Conservation (phyloP, 176 grass and related monocot species). For the Bothriochloa decipiens region DNA sequence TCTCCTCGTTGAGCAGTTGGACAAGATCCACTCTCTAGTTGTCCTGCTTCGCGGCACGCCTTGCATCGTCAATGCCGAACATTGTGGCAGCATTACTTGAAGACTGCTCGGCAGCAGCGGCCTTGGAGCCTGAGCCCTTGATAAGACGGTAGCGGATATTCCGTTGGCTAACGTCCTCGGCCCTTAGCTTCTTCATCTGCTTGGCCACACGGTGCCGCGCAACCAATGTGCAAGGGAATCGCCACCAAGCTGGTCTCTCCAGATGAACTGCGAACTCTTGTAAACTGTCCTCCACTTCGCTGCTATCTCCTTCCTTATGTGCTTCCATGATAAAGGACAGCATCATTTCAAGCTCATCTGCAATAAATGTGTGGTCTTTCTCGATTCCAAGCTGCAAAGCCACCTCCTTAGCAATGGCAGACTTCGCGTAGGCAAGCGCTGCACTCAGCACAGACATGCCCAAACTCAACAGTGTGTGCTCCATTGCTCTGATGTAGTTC, state of each 20-base stretch:
- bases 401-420: not conserved
- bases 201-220: not conserved
- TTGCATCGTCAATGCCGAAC: not conserved
- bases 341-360: not conserved
- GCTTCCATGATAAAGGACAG: not conserved
- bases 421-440: not conserved
- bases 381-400: not conserved
- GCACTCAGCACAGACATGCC: not conserved
- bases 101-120: not conserved
- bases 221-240: not conserved
- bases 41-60: not conserved
- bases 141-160: not conserved
- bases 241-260: not conserved
- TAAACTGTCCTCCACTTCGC: not conserved
- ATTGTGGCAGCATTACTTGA: not conserved
- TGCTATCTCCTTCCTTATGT: not conserved
- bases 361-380: not conserved
- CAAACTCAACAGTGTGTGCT: not conserved
- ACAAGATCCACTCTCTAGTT: not conserved
- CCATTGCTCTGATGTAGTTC: not conserved
- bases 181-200: not conserved
- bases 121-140: not conserved
- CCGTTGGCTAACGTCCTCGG: not conserved
- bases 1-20: not conserved
- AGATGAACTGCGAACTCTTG: not conserved